Evolutionary conservation across 169 alveolate genomes (phyloP).

Genomic region (Amoebophrya sp.): DNA sequence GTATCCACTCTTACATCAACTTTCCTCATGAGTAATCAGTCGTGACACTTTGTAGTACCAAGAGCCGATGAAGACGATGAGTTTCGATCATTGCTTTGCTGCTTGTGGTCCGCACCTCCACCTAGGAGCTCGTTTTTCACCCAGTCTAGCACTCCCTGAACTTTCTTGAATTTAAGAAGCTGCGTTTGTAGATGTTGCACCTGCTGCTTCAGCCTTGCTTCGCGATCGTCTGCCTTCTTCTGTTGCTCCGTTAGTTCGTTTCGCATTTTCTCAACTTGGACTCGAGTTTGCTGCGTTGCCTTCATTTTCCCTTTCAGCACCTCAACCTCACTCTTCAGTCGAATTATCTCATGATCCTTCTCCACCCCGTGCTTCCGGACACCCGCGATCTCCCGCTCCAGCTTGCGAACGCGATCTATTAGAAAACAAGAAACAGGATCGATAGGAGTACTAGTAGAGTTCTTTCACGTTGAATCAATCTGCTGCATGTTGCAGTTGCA

Average conservation of each 20-base stretch:
- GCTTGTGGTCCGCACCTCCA: too few relatives aligned
- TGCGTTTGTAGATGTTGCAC: background rate
- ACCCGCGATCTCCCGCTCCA: background rate
- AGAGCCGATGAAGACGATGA: too few relatives aligned
- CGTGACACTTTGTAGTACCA: too few relatives aligned
- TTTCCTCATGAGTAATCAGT: too few relatives aligned
- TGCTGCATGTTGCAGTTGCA: too few relatives aligned
- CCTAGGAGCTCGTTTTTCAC: background rate
- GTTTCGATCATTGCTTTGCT: too few relatives aligned
- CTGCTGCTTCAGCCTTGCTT: background rate
- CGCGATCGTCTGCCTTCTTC: background rate
- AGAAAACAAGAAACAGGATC: too few relatives aligned
- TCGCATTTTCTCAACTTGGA: background rate
- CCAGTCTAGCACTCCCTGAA: background rate
- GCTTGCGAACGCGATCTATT: background rate
- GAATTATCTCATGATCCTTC: background rate
- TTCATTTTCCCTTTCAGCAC: background rate
- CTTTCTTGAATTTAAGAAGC: background rate
- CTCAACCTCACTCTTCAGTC: background rate
- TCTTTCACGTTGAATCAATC: too few relatives aligned
- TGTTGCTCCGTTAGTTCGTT: background rate
- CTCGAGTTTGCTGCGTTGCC: background rate
- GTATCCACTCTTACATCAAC: too few relatives aligned
- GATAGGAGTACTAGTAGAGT: too few relatives aligned
- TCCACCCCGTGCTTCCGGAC: conserved; percentile 11